Base-by-base conservation (phyloP, 2,329 filamentous ascomycete species). In the Exophiala bonariae region DNA sequence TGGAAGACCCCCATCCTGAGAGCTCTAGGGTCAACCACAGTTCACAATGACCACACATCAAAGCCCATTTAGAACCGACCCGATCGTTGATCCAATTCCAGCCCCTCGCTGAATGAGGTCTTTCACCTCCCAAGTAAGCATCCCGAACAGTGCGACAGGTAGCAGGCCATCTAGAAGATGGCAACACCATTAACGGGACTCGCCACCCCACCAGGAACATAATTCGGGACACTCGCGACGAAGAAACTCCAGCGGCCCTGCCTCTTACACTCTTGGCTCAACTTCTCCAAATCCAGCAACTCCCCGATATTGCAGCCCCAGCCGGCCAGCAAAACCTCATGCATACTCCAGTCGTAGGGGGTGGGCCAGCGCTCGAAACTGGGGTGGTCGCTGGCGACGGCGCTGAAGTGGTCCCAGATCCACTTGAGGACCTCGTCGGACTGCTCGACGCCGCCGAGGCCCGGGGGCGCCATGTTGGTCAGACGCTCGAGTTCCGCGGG, bases 161-260 rank as follows among this genome's bases (percentile, higher is more conserved):
- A n/a, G n/a, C n/a, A n/a, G n/a, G n/a, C n/a, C 23, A 11, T 26
- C 18, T 30, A 60, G 23, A 60, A 59, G 22, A 60, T 59, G 16
- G 58, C 58, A 16, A 60, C 50, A 1, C 52, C 58, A 48, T 59
- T 59, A 5, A 57, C 55, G 10, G 58, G 58, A 50, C 56, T 59
- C 2, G 58, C 58, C 11, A 60, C 58, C 8, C 55, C 58, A 7
- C 58, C 58, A 4, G 56, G 55, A 6, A 60, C 58, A 51, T 60
- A 49, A 42, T 47, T 50, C 4, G 50, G 55, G 34, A 58, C 54
- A 16, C 71, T 75, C 1, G 69, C 68, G 16, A 80, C 60, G 50
- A 80, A 79, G 49, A 80, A 80, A 2, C 56, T 62, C 66, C 65
- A 72, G 17, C 71, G 59, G 2, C 56, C 54, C 39, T 60, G 59